phyloP scores from a whole-genome alignment of 345 rosid genomes.

The Lumnitzera littorea region DNA sequence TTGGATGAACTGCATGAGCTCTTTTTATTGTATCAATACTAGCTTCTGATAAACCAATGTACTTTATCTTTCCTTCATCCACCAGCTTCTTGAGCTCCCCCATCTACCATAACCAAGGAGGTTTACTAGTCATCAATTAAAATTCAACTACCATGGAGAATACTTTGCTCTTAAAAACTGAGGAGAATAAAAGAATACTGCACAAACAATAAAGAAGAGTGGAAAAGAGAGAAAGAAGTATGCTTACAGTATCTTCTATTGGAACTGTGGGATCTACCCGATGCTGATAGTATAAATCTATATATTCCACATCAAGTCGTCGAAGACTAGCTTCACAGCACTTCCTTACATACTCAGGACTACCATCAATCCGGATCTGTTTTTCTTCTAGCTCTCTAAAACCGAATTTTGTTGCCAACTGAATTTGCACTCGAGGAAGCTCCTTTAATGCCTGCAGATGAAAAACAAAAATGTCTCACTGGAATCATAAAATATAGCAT shows the following conservation, averaged over 20 bases:
- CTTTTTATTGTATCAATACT: conserved; percentile 28
- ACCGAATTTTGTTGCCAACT: conserved; percentile 49
- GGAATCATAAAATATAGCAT: no score
- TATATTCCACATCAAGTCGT: conserved; percentile 39
- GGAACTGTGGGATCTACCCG: conserved; percentile 44
- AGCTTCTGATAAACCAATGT: conserved; percentile 35
- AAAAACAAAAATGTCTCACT: no score
- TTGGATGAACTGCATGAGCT: conserved; percentile 33
- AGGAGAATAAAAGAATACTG: no score
- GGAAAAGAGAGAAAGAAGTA: not conserved
- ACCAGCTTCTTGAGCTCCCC: conserved; percentile 40
- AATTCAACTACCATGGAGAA: no score
- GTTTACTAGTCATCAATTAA: no score
- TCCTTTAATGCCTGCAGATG: conserved; percentile 36
- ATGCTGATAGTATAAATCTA: conserved; percentile 53
- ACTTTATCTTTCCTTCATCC: conserved; percentile 32
- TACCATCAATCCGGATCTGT: conserved; percentile 21
- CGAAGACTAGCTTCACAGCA: conserved; percentile 49
- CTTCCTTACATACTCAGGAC: conserved; percentile 35
- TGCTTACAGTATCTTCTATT: conserved; percentile 44
- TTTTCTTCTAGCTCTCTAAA: conserved; percentile 1
- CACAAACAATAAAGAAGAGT: not conserved
- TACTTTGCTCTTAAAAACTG: no score
- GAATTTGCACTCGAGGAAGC: conserved; percentile 41
- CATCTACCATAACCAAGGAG: conserved; percentile 12